Evolutionary conservation across 2,329 filamentous ascomycete species (phyloP).

Genomic region (Fusarium dlaminii): DNA sequence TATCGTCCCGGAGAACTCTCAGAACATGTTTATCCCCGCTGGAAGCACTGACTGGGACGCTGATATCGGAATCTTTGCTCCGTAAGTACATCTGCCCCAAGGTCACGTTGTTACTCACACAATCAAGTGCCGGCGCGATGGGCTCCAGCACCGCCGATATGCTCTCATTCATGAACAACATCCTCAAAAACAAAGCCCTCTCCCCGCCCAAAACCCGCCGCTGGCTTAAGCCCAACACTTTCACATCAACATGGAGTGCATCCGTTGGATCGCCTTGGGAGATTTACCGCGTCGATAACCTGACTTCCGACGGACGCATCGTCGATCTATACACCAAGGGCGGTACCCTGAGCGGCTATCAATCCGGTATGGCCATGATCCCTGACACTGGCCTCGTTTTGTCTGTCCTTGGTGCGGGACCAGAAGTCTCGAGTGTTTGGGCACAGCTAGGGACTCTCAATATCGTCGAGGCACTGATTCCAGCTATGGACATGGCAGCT

Average conservation of each 20-base stretch:
- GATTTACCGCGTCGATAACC: conserved; percentile 8
- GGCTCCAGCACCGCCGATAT: not conserved
- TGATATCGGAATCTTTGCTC: not conserved
- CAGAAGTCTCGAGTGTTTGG: not conserved
- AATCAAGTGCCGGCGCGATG: not conserved
- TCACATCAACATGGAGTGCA: not conserved
- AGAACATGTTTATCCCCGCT: not conserved
- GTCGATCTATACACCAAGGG: not conserved
- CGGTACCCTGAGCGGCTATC: not conserved
- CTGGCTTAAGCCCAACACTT: not conserved
- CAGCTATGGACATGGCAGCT: not conserved
- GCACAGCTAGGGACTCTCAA: not conserved
- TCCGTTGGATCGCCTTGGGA: conserved; percentile 3
- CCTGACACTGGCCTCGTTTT: not conserved
- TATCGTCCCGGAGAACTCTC: accelerated
- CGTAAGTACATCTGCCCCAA: not conserved
- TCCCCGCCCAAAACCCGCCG: not conserved
- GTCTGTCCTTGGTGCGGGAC: not conserved
- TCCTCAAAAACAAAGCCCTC: not conserved
- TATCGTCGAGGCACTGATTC: not conserved
- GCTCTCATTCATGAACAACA: not conserved
- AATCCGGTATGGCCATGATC: not conserved
- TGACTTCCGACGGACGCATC: not conserved
- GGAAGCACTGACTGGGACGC: not conserved
- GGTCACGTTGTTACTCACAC: not conserved